Base-by-base conservation (phyloP, 1,284 basidiomycete species). In the Ustilago loliicola region DNA sequence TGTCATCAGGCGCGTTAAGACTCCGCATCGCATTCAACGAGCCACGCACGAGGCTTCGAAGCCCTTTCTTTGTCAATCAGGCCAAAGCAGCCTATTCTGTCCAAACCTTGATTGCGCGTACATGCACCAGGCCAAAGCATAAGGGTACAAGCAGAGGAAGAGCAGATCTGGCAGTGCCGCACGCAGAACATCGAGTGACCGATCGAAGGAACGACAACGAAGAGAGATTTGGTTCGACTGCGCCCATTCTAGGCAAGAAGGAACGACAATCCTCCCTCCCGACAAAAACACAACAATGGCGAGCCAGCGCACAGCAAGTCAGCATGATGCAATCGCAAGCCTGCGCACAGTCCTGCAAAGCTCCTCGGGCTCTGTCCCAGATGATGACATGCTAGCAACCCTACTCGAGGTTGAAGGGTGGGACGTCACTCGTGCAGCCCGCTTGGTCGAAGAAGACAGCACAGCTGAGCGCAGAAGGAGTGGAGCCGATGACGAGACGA, bases 331-430 rank as follows among this genome's bases (percentile, higher is more conserved):
- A 15, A 71, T 73, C 17, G 64, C 73, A 30, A 69, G 62, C 32
- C 42, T 77, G 52, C 71, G 74, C 21, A 58, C 68, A 2, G 21
- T 80, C 1, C 65, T 78, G 8, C 61, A 66, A n/a, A 59, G 64
- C 21, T 65, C 65, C 2, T 51, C 61, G 2, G 30, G 59, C 30
- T 56, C 61, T 5, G 53, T 61, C 1, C 71, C 71, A 10, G 76
- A 74, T 45, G 65, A 78, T 15, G 67, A 71, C 0, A 55, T 74
- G 11, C 72, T 78, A 29, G 64, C 68, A 23, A 74, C 71, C 3
- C 40, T 78, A 59, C 69, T 80, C n/a, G 78, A 77, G 30, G 71
- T 80, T 10, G 78, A 80, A 56, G 65, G 62, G 10, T 80, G 78
- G 78, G 64, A 77, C 38, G 74, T 77, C 38, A 36, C 48, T 6